Conservation (phyloP, 768 basidiomycete species). For the Tulasnella sp. region DNA sequence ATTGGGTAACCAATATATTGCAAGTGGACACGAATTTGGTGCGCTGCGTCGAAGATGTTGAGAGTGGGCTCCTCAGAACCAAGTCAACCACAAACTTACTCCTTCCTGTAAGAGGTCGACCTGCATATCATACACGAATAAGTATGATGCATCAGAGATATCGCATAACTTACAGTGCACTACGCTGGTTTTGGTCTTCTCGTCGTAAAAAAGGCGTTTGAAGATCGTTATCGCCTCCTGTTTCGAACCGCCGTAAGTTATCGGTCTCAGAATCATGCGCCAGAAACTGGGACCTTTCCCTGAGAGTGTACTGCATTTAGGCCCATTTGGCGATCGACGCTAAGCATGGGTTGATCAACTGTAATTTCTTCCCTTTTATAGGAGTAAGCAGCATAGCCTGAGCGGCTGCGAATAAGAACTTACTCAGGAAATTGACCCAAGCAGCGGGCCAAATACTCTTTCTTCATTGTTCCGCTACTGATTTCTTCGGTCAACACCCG, state of each 20-base stretch:
- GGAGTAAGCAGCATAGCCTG: neutral
- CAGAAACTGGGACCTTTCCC: conserved; percentile 62
- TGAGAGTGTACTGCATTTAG: conserved; percentile 93
- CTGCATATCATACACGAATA: conserved; percentile 41
- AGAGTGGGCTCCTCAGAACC: conserved; percentile 15
- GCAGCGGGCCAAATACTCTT: conserved; percentile 90
- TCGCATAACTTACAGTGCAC: conserved; percentile 60
- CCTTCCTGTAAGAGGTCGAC: conserved; percentile 84
- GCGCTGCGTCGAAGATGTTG: conserved; percentile 54
- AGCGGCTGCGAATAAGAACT: conserved; percentile 37
- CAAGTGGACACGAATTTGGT: conserved; percentile 95
- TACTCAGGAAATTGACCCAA: conserved; percentile 82
- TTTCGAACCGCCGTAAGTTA: neutral
- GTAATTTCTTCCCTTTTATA: conserved; percentile 63
- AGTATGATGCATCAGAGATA: neutral
- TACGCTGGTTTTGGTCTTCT: conserved; percentile 74
- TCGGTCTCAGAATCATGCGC: neutral
- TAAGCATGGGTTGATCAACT: conserved; percentile 83
- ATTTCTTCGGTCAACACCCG: conserved; percentile 75
- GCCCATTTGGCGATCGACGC: conserved; percentile 94
- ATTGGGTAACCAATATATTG: conserved; percentile 93
- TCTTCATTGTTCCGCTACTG: conserved; percentile 71
- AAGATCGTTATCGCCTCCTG: conserved; percentile 89
- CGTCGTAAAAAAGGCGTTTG: conserved; percentile 74
- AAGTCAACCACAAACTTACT: conserved; percentile 60